A percentile compares a stretch with the other conserved stretches of the same genome.
phyloP scores from a whole-genome alignment of 257 asterid genomes.

The Mitragyna speciosa region DNA sequence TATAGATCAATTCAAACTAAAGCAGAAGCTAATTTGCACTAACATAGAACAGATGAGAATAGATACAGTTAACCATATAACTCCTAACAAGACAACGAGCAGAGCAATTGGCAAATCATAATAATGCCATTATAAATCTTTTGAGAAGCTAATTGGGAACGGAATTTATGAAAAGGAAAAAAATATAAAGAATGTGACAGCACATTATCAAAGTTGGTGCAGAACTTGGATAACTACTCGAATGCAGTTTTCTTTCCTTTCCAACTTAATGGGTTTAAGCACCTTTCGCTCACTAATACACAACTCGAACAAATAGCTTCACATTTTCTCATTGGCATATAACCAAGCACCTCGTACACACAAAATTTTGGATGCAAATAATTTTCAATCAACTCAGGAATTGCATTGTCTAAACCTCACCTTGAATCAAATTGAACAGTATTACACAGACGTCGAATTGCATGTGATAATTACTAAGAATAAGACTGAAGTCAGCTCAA shows the following conservation, averaged over 20 bases:
- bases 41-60: background rate
- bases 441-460: background rate
- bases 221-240: too few species aligned
- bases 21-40: background rate
- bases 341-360: background rate
- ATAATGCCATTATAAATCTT: background rate
- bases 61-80: background rate
- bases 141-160: too few species aligned
- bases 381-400: too few species aligned
- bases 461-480: background rate
- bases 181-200: too few species aligned
- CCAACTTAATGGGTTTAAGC: background rate
- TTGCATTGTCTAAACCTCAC: too few species aligned
- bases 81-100: too few species aligned
- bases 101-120: background rate
- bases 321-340: background rate
- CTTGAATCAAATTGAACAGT: background rate
- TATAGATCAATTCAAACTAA: background rate
- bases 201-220: too few species aligned
- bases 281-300: background rate
- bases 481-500: background rate
- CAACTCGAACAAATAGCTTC: background rate
- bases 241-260: background rate
- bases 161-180: too few species aligned
- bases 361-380: too few species aligned